These are phyloP conservation scores for Trifolium repens DNA, from an alignment of 306 rosid species.

Conservation along the genomic window DNA sequence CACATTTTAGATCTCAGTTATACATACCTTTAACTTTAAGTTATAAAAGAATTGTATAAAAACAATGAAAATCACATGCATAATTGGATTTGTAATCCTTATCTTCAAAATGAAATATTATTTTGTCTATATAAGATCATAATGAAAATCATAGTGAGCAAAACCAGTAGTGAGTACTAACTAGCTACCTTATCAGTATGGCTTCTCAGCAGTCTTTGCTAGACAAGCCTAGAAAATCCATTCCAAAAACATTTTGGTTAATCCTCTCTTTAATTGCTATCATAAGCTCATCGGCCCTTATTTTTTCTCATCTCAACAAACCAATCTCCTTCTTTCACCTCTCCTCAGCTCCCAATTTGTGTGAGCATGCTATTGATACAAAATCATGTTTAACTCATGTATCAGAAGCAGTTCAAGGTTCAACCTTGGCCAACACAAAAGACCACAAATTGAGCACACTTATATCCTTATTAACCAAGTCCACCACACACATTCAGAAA, in stretches of 20 bases:
- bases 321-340: slow-evolving; percentile 37
- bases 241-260: slow-evolving; percentile 43
- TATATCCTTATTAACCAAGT: slow-evolving; percentile 44
- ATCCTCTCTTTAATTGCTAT: slow-evolving; percentile 52
- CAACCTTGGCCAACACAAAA: neutral
- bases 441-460: slow-evolving; percentile 36
- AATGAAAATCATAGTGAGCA: neutral
- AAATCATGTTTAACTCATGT: slow-evolving; percentile 54
- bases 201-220: slow-evolving; percentile 50
- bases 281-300: slow-evolving; percentile 52
- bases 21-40: no score
- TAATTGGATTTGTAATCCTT: neutral
- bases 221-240: slow-evolving; percentile 39
- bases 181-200: neutral
- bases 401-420: slow-evolving; percentile 38
- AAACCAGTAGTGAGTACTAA: neutral
- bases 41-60: neutral
- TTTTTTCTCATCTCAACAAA: slow-evolving; percentile 43
- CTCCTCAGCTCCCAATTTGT: slow-evolving; percentile 22
- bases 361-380: slow-evolving; percentile 50
- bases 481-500: slow-evolving; percentile 46
- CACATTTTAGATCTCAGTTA: no score
- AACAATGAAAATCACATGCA: neutral
- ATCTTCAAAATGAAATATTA: neutral
- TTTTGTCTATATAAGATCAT: neutral